Conservation (phyloP, 805 yeast genomes). For the Nematodospora valgi region DNA sequence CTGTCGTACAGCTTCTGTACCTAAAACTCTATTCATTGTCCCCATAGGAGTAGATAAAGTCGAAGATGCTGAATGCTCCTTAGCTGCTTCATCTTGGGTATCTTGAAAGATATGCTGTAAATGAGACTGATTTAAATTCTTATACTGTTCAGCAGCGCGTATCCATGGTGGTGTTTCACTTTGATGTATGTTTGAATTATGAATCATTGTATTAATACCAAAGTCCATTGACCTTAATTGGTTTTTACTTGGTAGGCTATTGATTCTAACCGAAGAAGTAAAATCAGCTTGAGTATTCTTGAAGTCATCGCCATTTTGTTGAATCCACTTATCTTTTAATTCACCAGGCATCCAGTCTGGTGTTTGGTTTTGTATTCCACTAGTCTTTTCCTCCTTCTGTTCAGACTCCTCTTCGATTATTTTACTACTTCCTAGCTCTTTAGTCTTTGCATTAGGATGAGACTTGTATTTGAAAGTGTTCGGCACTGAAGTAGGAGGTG, state of each 20-base stretch:
- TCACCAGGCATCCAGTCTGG: conserved; percentile 45
- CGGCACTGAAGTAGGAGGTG: conserved; percentile 31
- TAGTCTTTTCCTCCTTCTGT: background rate
- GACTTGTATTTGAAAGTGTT: conserved; percentile 43
- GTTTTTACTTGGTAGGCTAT: conserved; percentile 9
- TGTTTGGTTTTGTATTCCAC: conserved; percentile 14
- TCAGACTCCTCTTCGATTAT: background rate
- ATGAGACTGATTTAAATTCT: conserved; percentile 7
- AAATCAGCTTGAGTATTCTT: conserved; percentile 10
- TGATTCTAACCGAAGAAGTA: conserved; percentile 20
- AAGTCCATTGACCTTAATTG: conserved; percentile 12
- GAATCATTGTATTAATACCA: conserved; percentile 29
- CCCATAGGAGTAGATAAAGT: conserved; percentile 38
- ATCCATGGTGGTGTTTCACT: conserved; percentile 35
- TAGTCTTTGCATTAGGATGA: conserved; percentile 44
- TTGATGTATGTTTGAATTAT: conserved; percentile 19
- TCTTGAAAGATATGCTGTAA: conserved; percentile 6
- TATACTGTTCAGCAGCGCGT: conserved; percentile 26
- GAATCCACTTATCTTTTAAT: conserved; percentile 31
- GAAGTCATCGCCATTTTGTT: background rate
- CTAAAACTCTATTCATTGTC: conserved; percentile 13
- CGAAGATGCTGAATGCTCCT: conserved; percentile 26
- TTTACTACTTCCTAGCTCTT: conserved; percentile 20
- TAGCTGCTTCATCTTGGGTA: conserved; percentile 2
- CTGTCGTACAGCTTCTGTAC: conserved; percentile 5